A percentile compares a stretch with the other conserved stretches of the same genome.
Conservation (phyloP, 345 rosid genomes). For the Melaleuca alternifolia region DNA sequence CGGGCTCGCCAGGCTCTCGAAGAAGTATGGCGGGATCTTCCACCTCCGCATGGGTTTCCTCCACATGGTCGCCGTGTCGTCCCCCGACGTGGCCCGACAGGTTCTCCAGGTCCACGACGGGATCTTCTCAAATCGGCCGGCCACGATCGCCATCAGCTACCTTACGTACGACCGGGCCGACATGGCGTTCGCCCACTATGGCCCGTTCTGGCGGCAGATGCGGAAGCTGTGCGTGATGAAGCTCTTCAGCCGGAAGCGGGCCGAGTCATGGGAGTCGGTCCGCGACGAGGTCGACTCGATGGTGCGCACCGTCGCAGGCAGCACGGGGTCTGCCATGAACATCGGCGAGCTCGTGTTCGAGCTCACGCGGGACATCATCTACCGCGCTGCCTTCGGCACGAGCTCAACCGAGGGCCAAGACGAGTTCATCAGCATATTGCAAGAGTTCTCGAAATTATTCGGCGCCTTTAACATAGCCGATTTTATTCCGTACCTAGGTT, state of each 20-base stretch:
- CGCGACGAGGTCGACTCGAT: slow-evolving; percentile 57
- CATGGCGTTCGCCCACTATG: slow-evolving; percentile 93
- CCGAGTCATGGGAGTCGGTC: slow-evolving; percentile 88
- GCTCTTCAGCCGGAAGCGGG: slow-evolving; percentile 73
- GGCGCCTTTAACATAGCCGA: slow-evolving; percentile 77
- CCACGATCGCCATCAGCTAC: slow-evolving; percentile 55
- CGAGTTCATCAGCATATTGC: slow-evolving; percentile 56
- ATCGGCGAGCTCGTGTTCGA: slow-evolving; percentile 64
- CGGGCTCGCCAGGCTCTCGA: slow-evolving; percentile 51
- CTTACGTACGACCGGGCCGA: slow-evolving; percentile 75
- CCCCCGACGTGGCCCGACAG: slow-evolving; percentile 61
- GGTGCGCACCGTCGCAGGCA: slow-evolving; percentile 20
- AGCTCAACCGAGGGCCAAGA: slow-evolving; percentile 51
- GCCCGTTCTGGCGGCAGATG: slow-evolving; percentile 93
- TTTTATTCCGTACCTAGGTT: slow-evolving; percentile 66
- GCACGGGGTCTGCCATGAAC: slow-evolving; percentile 34
- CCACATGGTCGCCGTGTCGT: slow-evolving; percentile 44
- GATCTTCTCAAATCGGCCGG: slow-evolving; percentile 64
- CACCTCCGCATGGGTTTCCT: slow-evolving; percentile 48
- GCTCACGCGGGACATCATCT: slow-evolving; percentile 56
- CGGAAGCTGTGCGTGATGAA: slow-evolving; percentile 74
- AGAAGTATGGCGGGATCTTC: slow-evolving; percentile 46
- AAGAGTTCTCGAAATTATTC: slow-evolving; percentile 83
- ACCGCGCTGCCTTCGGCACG: slow-evolving; percentile 81
- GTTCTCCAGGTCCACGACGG: slow-evolving; percentile 63